phyloP scores from a whole-genome alignment of 2,329 filamentous ascomycete genomes.

The Pseudogymnoascus pannorum region DNA sequence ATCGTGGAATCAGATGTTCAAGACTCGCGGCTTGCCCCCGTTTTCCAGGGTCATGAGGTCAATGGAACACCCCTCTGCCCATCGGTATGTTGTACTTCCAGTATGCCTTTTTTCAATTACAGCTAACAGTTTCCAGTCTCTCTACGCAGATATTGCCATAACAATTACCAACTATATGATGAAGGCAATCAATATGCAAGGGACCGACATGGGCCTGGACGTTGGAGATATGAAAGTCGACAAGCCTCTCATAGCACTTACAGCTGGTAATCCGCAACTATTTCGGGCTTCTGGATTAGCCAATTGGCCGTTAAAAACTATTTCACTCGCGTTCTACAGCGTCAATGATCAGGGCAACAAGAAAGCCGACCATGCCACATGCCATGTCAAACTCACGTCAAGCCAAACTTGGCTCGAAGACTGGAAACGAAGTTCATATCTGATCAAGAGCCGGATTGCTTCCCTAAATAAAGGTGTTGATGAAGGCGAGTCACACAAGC shows the following conservation, averaged over 20 bases:
- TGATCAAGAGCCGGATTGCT: conserved; percentile 38
- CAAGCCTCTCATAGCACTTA: conserved; percentile 43
- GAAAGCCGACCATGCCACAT: conserved; percentile 40
- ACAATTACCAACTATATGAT: conserved; percentile 49
- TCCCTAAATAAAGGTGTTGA: conserved; percentile 37
- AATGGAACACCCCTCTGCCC: conserved; percentile 47
- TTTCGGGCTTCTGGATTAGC: conserved; percentile 43
- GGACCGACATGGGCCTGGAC: conserved; percentile 32
- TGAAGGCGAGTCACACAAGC: conserved; percentile 35
- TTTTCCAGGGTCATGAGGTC: conserved; percentile 49
- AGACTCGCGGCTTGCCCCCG: conserved; percentile 21
- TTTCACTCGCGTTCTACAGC: conserved; percentile 38
- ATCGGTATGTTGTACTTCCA: conserved; percentile 12
- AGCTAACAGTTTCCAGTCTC: conserved; percentile 19
- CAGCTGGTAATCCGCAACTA: conserved; percentile 33
- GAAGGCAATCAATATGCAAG: conserved; percentile 28
- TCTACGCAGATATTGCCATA: conserved; percentile 55
- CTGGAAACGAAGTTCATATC: conserved; percentile 46
- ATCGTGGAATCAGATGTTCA: conserved; percentile 45
- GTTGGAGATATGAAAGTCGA: conserved; percentile 47
- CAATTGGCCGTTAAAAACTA: conserved; percentile 36
- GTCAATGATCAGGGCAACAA: conserved; percentile 42
- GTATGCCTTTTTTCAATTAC: too few species aligned
- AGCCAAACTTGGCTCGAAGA: conserved; percentile 41
- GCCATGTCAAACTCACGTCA: conserved; percentile 42